Base-by-base conservation (phyloP, 2,329 filamentous ascomycete genomes). In the Botrytis pseudocinerea region DNA sequence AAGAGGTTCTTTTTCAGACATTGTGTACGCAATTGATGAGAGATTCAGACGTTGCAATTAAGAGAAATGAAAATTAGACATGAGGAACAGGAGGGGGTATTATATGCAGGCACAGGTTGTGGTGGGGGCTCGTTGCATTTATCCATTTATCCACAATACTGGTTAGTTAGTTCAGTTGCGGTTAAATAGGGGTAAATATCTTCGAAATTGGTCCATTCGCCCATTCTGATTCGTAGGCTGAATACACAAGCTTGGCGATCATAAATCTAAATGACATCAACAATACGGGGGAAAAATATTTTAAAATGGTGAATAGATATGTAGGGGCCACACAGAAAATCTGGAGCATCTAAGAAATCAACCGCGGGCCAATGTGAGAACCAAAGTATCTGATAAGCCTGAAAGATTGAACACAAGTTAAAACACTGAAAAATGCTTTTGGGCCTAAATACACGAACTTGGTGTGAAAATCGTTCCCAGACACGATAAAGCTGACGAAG, bases 1-100 rank as follows among this genome's bases (percentile, higher is more conserved):
- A 75, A 94, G 86, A 63, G 92, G 91, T 74, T 78, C 65, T 69
- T 63, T 51, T 38, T 62, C 64, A 22, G 65, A 73, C 71, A 73
- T 73, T 20, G 32, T 73, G 65, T 22, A 22, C 16, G 22, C 35
- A 54, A 4, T 32, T 32, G n/a, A 46, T 46, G 25, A 14, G n/a
- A 57, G 5, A 28, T 32, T 22, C 7, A 32, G 12, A 42, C n/a
- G 7, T 44, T 69, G n/a, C 28, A 66, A 38, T 40, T 12, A 7
- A 40, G 12, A 57, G 10, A 57, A 69, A 57, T 42, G 10, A 54
- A 38, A 42, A 25, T 18, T 12, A n/a, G 32, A 57, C 10, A 18
- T 32, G 48, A 69, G 65, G 38, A 57, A 51, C 48, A 42, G 54
- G 40, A 57, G n/a, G 35, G 20, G n/a, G 16, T 69, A 42, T 69